A percentile compares a stretch with the other conserved stretches of the same genome.
Evolutionary conservation across 179 eudicot genomes (phyloP).

Genomic region (Beta corolliflora): DNA sequence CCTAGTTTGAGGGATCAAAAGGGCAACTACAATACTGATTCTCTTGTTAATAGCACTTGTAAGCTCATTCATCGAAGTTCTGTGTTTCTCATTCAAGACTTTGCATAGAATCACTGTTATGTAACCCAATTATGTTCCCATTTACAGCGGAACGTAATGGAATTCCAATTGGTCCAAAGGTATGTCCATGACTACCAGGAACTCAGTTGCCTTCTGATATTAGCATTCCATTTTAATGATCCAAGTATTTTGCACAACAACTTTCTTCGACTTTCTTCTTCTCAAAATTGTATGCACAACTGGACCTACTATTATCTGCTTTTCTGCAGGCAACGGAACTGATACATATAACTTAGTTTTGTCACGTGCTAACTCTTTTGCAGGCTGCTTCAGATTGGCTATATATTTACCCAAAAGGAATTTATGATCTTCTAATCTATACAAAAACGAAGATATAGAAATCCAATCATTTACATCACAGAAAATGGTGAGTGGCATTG

Average conservation of each 20-base stretch:
- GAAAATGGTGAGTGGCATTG: conserved; percentile 43
- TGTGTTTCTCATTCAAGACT: conserved; percentile 6
- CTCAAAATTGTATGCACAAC: too few relatives aligned
- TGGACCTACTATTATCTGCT: background rate
- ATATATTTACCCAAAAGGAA: conserved; percentile 48
- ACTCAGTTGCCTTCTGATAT: background rate
- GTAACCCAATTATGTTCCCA: conserved; percentile 8
- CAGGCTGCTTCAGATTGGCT: conserved; percentile 41
- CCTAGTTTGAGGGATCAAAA: conserved; percentile 13
- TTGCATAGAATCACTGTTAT: conserved; percentile 8
- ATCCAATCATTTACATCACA: conserved; percentile 51
- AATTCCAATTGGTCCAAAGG: conserved; percentile 44
- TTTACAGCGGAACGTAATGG: conserved; percentile 44
- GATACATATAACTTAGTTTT: background rate
- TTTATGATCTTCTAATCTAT: conserved; percentile 40
- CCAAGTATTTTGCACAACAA: too few relatives aligned
- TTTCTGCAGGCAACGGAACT: conserved; percentile 6
- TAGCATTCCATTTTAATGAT: background rate
- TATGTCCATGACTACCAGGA: conserved; percentile 11
- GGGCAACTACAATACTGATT: conserved; percentile 38
- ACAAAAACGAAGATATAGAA: conserved; percentile 38
- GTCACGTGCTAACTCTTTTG: background rate
- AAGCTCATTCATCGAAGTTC: conserved; percentile 27
- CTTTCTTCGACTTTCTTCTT: too few relatives aligned
- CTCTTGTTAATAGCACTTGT: conserved; percentile 33